A percentile compares a stretch with the other conserved stretches of the same genome.
Evolutionary conservation across 768 basidiomycete species (phyloP).

Genomic region (Suillus occidentalis): DNA sequence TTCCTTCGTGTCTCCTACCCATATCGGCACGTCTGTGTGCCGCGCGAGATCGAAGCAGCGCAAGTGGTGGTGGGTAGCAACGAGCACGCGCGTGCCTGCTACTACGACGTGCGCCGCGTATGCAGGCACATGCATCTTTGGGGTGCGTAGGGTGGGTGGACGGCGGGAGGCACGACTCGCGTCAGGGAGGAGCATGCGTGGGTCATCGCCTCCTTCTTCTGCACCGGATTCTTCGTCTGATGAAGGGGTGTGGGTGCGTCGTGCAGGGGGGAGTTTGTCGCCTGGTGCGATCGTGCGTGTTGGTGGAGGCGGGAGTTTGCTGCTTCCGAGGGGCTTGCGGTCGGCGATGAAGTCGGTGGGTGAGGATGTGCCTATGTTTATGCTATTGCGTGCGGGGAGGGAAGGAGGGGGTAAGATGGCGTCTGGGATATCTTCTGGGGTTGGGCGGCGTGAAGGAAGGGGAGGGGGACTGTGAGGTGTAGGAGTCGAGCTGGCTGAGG

Average conservation of each 20-base stretch:
- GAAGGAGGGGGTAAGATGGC: conserved; percentile 20
- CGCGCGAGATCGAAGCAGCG: conserved; percentile 60
- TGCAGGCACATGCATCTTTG: conserved; percentile 53
- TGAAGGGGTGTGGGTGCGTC: conserved; percentile 43
- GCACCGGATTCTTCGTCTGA: conserved; percentile 58
- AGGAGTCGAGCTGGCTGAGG: conserved; percentile 12
- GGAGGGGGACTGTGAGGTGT: conserved; percentile 32
- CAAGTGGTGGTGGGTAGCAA: conserved; percentile 58
- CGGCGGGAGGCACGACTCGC: conserved; percentile 65
- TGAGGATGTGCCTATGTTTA: conserved; percentile 14
- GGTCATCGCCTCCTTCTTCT: conserved; percentile 48
- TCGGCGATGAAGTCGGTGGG: conserved; percentile 9
- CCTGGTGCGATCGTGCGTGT: conserved; percentile 70
- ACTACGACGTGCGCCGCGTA: conserved; percentile 55
- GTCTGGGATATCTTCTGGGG: conserved; percentile 12
- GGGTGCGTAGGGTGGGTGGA: conserved; percentile 42
- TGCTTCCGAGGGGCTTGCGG: conserved; percentile 28
- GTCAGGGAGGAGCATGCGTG: conserved; percentile 58
- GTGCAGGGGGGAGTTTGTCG: conserved; percentile 66
- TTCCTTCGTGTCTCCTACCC: conserved; percentile 60
- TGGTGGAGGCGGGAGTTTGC: conserved; percentile 67
- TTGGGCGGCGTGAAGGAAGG: conserved; percentile 39
- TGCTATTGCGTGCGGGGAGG: conserved; percentile 42
- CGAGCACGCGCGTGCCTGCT: conserved; percentile 57
- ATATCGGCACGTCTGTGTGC: conserved; percentile 39